Base-by-base conservation (phyloP, 1,284 basidiomycete species). In the Trichosporon ovoides region DNA sequence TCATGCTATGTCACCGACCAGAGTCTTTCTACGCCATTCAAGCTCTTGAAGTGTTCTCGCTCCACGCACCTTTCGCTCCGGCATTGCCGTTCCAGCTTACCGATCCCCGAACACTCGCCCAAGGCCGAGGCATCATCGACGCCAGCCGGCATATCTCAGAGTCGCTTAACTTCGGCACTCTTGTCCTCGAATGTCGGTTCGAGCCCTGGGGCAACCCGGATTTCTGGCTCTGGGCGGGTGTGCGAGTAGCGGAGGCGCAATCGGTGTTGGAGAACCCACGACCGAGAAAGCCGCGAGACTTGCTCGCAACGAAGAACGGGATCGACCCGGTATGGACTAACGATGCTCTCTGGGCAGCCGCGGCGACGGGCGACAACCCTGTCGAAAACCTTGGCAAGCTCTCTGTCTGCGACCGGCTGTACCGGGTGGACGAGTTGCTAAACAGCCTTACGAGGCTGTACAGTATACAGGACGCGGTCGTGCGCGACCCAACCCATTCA, bases 61-160 rank as follows among this genome's bases (percentile, higher is more conserved):
- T 71, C 0, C 73, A 74, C 50, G 66, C 68, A 2, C 74, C 74
- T 0, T 59, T 74, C 24, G 69, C 73, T 0, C 62, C 62, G 0
- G 64, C 68, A 1, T 63, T 76, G 0, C 74, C 74, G 1, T 59
- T 70, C 20, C 66, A 72, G 52, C 46, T 62, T 1, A 57, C 62
- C 12, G 65, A 69, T 40, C 69, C 69, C 3, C 61, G 63, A 0
- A 58, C 62, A 0, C 58, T 74, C 10, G 63, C 62, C 1, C 66
- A 71, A 3, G 69, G 71, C 7, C 62, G 68, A 33, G 74, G 74
- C 5, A 57, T 68, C 3, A 40, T 64, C 24, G 50, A 43, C 3
- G 49, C 63, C 0, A 62, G 64, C 0, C 18, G 18, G 0, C 53
- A 59, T 38, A 67, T 74, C 13, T 57, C 62, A 11, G 51, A 50